Evolutionary conservation across 1,284 basidiomycete genomes (phyloP).

Genomic region (Leccinum ponderosum): DNA sequence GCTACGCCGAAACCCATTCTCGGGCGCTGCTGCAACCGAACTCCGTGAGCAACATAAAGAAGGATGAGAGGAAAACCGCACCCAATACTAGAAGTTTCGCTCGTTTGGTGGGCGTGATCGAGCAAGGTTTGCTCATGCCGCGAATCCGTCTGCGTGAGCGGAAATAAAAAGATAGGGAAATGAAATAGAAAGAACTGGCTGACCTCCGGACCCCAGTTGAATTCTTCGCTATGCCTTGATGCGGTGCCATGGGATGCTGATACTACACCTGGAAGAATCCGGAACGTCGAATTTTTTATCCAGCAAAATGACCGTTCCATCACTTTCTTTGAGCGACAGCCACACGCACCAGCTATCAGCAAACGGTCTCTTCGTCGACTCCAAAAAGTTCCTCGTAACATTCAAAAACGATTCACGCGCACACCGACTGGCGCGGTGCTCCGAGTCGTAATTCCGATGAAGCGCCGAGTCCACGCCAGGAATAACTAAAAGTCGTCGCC

Average conservation of each 20-base stretch:
- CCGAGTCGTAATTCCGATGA: conserved; percentile 52
- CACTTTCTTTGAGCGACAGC: conserved; percentile 67
- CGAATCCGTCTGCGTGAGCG: conserved; percentile 1
- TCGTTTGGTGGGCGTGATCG: neutral
- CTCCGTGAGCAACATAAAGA: neutral
- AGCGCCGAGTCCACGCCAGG: conserved; percentile 39
- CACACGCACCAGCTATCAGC: conserved; percentile 52
- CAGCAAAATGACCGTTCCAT: conserved; percentile 75
- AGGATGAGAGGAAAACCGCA: neutral
- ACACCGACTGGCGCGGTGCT: conserved; percentile 69
- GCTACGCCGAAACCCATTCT: no score
- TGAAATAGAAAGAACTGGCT: neutral
- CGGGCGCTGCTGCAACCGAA: no score
- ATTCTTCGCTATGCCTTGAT: neutral
- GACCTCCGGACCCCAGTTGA: conserved; percentile 15
- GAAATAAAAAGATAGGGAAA: neutral
- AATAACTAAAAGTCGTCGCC: conserved; percentile 52
- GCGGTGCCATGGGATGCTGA: neutral
- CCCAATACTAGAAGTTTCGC: neutral
- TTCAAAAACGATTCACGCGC: conserved; percentile 64
- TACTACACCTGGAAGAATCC: conserved; percentile 50
- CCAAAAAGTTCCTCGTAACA: conserved; percentile 43
- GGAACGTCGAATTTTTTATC: conserved; percentile 72
- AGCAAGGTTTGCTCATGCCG: conserved; percentile 8
- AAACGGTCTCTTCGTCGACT: conserved; percentile 27